Evolutionary conservation across 805 yeast genomes (phyloP).

Genomic region (Saccharomycopsis guyanensis): DNA sequence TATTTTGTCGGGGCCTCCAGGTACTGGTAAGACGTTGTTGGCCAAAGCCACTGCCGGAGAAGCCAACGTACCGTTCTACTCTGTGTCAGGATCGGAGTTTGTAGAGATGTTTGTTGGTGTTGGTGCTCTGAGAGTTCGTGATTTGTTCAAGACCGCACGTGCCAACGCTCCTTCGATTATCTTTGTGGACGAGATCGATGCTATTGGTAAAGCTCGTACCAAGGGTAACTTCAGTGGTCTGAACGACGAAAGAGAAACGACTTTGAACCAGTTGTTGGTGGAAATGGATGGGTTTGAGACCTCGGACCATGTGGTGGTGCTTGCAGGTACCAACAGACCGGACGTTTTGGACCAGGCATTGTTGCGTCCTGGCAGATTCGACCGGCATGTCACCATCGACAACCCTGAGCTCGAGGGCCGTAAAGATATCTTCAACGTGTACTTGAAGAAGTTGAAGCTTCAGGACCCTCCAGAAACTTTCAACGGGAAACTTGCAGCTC

Average conservation of each 20-base stretch:
- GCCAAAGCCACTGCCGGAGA: constrained; percentile 97
- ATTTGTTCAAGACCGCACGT: constrained; percentile 81
- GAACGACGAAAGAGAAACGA: constrained; percentile 90
- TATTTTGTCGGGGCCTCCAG: constrained; percentile 89
- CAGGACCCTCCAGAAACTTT: constrained; percentile 47
- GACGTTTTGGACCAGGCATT: constrained; percentile 87
- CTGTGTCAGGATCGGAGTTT: constrained; percentile 90
- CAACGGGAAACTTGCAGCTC: constrained; percentile 79
- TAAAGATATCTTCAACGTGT: constrained; percentile 77
- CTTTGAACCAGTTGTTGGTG: constrained; percentile 83
- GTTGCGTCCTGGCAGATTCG: constrained; percentile 92
- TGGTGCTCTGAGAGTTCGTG: constrained; percentile 93
- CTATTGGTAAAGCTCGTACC: constrained; percentile 81
- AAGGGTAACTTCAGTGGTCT: constrained; percentile 68
- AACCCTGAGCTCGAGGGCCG: constrained; percentile 87
- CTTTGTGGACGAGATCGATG: constrained; percentile 92
- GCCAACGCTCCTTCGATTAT: constrained; percentile 86
- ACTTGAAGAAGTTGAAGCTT: constrained; percentile 53
- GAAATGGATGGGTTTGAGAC: constrained; percentile 94
- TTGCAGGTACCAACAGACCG: constrained; percentile 92
- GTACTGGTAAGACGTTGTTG: constrained; percentile 89
- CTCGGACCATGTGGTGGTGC: constrained; percentile 84
- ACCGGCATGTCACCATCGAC: constrained; percentile 80
- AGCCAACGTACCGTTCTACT: constrained; percentile 87
- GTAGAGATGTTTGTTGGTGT: constrained; percentile 98